Evolutionary conservation across 495 filamentous ascomycete species (phyloP).

Genomic region (Parathielavia appendiculata): DNA sequence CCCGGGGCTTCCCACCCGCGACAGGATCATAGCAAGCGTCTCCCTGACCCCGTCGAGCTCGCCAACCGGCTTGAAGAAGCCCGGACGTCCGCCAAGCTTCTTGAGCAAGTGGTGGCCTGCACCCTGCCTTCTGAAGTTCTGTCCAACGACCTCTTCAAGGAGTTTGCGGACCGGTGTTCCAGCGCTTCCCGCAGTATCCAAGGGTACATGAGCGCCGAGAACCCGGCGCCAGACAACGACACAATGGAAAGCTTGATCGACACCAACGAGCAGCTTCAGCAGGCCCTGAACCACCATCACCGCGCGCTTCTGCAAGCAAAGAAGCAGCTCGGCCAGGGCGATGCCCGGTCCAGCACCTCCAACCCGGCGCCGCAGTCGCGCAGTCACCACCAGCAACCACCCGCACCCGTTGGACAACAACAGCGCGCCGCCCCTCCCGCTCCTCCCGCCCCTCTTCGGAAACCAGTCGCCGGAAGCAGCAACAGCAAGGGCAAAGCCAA

Average conservation of each 20-base stretch:
- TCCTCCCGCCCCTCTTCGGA: neutral
- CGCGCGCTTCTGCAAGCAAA: slow-evolving; percentile 72
- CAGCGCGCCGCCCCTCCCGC: neutral
- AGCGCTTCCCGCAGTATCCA: slow-evolving; percentile 73
- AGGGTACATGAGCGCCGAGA: slow-evolving; percentile 70
- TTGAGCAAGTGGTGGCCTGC: slow-evolving; percentile 80
- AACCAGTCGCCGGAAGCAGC: neutral
- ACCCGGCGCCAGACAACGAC: slow-evolving; percentile 81
- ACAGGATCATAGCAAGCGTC: slow-evolving; percentile 32
- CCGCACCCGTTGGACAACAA: neutral
- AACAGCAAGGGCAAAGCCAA: slow-evolving; percentile 44
- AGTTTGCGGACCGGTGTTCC: slow-evolving; percentile 85
- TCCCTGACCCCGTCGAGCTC: slow-evolving; percentile 77
- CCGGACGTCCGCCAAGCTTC: slow-evolving; percentile 78
- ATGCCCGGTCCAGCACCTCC: slow-evolving; percentile 23
- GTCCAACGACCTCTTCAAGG: slow-evolving; percentile 77
- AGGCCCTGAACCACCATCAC: slow-evolving; percentile 73
- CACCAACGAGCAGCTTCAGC: slow-evolving; percentile 81
- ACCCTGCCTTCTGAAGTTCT: slow-evolving; percentile 73
- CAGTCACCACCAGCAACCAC: neutral
- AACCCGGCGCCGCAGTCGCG: neutral
- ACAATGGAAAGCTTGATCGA: slow-evolving; percentile 91
- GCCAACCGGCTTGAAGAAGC: slow-evolving; percentile 83
- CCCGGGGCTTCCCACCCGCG: slow-evolving; percentile 42
- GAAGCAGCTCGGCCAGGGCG: slow-evolving; percentile 35